Evolutionary conservation across 805 yeast genomes (phyloP), one percentile per base, ranked within the genome.

Genomic region (Yarrowia deformans): DNA sequence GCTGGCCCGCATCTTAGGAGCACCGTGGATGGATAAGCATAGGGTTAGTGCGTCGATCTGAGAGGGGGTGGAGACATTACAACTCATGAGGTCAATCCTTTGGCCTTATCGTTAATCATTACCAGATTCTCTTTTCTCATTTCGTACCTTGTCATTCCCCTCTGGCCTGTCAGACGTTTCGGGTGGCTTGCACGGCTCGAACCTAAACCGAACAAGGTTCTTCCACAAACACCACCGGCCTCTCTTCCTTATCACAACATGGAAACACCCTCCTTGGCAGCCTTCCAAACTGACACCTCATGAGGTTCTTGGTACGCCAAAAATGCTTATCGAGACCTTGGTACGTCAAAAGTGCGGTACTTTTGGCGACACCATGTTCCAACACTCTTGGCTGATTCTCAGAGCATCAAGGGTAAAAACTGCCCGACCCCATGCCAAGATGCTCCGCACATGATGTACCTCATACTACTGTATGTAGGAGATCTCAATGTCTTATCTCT

Each of bases 201-300:
- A 52, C 58, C 32, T 52, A n/a, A 52, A 35, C 12, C 29, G 29
- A 35, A 18, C 42, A n/a, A 52, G 43, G 43, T 52, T 52, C 43
- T 37, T 35, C 42, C 13, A 18, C 19, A 52, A 34, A 35, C 58
- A 32, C 40, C 5, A n/a, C 14, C 8, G 56, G 14, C 40, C 19
- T 34, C 35, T 34, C 18, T 18, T 40, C 42, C 58, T 52, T 52
- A 52, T 52, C 58, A 52, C 58, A 42, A 52, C 58, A 52, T 52
- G 19, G 58, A n/a, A n/a, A 13, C 58, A 52, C 58, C 7, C 52
- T 5, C 29, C 43, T 52, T 52, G 58, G 58, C 58, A 18, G 58
- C n/a, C 43, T 52, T 18, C 18, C 40, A 34, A 50, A 6, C 23
- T 7, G 58, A 4, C 42, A 7, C 23, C 23, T 1, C 29, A 4